phyloP scores from a whole-genome alignment of 371 early-diverging fungal genomes.

The Zancudomyces culisetae region DNA sequence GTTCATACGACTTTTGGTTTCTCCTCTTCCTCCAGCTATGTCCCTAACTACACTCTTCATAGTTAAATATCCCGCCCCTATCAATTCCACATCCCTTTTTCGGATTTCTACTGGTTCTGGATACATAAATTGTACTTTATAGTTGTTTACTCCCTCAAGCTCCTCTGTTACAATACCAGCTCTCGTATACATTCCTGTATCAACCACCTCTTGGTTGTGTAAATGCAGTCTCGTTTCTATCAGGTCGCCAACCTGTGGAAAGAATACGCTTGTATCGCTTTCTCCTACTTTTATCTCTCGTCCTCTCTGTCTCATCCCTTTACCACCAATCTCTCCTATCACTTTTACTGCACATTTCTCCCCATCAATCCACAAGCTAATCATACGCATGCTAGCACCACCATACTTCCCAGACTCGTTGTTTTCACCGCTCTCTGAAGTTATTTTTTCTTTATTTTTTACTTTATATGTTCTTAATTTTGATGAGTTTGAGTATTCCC shows the following conservation, averaged over 20 bases:
- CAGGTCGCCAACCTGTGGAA: neutral
- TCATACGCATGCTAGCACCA: too few relatives aligned
- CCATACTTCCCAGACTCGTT: too few relatives aligned
- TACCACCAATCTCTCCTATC: neutral
- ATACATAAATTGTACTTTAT: neutral
- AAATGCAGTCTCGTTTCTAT: neutral
- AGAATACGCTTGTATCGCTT: neutral
- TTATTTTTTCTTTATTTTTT: too few relatives aligned
- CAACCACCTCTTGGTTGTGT: neutral
- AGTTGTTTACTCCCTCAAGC: neutral
- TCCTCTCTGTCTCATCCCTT: neutral
- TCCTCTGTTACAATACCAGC: neutral
- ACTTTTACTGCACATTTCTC: neutral
- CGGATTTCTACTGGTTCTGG: neutral
- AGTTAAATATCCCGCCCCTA: neutral
- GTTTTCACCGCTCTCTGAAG: too few relatives aligned
- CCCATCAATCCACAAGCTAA: too few relatives aligned
- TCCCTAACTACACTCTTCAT: neutral
- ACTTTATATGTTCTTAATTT: too few relatives aligned
- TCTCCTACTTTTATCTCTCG: neutral
- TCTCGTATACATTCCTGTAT: neutral
- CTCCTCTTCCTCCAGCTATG: too few relatives aligned
- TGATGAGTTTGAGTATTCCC: too few relatives aligned
- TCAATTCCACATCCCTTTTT: neutral
- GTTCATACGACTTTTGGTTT: neutral